These are phyloP conservation scores for Tinospora cordifolia DNA, from an alignment of 164 flowering plant genomes.

Conservation along the genomic window DNA sequence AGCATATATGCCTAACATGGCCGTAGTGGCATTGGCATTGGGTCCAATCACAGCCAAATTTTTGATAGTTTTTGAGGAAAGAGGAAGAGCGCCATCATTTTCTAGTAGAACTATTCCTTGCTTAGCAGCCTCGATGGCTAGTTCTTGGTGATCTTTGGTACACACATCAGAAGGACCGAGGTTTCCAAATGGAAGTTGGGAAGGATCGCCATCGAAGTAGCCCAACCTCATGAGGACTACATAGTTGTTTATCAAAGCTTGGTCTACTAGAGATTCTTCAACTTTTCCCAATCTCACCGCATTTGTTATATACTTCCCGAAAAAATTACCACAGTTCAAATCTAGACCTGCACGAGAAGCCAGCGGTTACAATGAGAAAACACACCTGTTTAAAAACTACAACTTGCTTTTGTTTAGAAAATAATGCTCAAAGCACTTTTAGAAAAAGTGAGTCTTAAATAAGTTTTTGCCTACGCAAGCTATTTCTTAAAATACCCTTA, in stretches of 20 bases:
- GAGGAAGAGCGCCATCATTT: constrained; percentile 44
- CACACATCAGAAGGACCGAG: constrained; percentile 54
- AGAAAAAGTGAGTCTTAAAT: neutral
- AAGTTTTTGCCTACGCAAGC: no score
- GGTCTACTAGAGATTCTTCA: constrained; percentile 33
- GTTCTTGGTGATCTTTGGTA: constrained; percentile 26
- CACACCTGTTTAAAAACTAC: no score
- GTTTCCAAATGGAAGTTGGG: constrained; percentile 37
- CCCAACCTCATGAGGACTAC: constrained; percentile 67
- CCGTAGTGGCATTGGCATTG: constrained; percentile 42
- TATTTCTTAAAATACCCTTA: no score
- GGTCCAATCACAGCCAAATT: constrained; percentile 58
- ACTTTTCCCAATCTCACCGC: constrained; percentile 43
- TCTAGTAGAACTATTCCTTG: constrained; percentile 64
- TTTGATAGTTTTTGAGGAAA: constrained; percentile 18
- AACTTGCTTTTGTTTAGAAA: neutral
- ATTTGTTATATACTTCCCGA: constrained; percentile 33
- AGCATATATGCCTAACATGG: constrained; percentile 64
- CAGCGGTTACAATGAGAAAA: no score
- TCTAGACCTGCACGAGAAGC: constrained; percentile 40
- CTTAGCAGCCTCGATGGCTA: constrained; percentile 63
- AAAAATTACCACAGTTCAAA: constrained; percentile 52
- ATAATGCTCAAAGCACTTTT: neutral
- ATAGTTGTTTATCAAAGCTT: constrained; percentile 42
- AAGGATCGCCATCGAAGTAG: constrained; percentile 55